Evolutionary conservation across 2,329 filamentous ascomycete genomes (phyloP).

Genomic region (Aureobasidium sp.): DNA sequence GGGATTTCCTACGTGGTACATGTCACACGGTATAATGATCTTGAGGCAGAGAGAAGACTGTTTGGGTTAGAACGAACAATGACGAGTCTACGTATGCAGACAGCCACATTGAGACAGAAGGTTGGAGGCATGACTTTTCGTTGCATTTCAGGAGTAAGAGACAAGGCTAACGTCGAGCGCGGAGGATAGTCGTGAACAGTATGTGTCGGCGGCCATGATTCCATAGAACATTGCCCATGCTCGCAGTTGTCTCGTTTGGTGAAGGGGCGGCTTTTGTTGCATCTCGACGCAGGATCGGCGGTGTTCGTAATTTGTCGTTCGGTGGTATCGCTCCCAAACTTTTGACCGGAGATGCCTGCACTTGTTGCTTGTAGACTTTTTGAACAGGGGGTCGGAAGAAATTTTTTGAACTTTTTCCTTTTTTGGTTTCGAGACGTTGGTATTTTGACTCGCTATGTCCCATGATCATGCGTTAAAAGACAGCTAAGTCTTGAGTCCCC

Average conservation of each 20-base stretch:
- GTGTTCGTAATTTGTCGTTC: background rate
- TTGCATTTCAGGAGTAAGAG: background rate
- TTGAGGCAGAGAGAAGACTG: background rate
- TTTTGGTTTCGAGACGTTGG: slow-evolving; percentile 12
- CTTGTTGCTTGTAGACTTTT: background rate
- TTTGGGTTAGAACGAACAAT: background rate
- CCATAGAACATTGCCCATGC: background rate
- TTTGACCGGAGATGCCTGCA: background rate
- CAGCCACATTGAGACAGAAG: background rate
- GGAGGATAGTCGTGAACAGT: background rate
- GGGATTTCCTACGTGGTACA: background rate
- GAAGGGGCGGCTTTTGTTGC: background rate
- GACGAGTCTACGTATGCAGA: background rate
- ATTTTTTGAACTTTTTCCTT: slow-evolving; percentile 9
- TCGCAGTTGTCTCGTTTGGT: background rate
- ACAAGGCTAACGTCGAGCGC: background rate
- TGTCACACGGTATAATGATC: background rate
- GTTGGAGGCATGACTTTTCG: background rate
- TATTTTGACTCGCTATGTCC: slow-evolving; percentile 16
- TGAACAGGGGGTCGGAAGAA: slow-evolving; percentile 1
- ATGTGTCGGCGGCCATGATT: background rate
- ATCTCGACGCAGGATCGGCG: background rate
- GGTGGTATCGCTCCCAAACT: slow-evolving; percentile 8
- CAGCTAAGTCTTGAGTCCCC: slow-evolving; percentile 14
- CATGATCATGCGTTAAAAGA: slow-evolving; percentile 13